phyloP scores from a whole-genome alignment of 192 early-diverging fungal species.

The Backusella tarrabulga region DNA sequence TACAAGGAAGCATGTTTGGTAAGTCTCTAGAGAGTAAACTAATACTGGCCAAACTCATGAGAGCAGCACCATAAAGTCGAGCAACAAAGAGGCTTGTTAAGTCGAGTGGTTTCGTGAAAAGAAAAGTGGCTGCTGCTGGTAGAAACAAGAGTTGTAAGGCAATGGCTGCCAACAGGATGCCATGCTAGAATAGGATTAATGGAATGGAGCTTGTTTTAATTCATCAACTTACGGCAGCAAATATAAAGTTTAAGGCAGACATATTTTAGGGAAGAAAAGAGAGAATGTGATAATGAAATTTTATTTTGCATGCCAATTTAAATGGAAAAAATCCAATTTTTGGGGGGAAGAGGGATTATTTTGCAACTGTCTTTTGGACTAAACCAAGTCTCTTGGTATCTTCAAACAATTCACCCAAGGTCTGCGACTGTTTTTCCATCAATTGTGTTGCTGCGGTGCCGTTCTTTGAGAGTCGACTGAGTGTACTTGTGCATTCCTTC shows the following conservation, averaged over 20 bases:
- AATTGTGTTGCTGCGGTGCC: not conserved
- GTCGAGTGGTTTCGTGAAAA: not conserved
- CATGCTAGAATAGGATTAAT: not conserved
- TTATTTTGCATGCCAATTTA: too few relatives aligned
- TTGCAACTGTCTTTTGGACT: not conserved
- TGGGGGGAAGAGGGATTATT: not conserved
- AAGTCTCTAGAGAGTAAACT: not conserved
- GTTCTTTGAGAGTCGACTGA: not conserved
- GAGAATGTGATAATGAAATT: not conserved
- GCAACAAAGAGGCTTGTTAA: not conserved
- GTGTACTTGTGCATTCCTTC: not conserved
- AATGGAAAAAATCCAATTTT: not conserved
- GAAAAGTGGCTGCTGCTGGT: not conserved
- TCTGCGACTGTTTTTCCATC: not conserved
- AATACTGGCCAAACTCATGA: not conserved
- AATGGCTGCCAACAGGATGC: not conserved
- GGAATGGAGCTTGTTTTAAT: too few relatives aligned
- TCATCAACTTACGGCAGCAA: conserved; percentile 3
- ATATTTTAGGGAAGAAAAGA: not conserved
- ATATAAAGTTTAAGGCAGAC: conserved; percentile 10
- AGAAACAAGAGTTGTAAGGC: not conserved
- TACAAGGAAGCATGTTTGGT: conserved; percentile 10
- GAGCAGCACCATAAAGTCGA: conserved; percentile 1
- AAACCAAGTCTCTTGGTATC: not conserved
- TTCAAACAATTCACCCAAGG: not conserved